These are phyloP conservation scores for Myrica gale DNA, from an alignment of 306 rosid genomes.

Conservation along the genomic window DNA sequence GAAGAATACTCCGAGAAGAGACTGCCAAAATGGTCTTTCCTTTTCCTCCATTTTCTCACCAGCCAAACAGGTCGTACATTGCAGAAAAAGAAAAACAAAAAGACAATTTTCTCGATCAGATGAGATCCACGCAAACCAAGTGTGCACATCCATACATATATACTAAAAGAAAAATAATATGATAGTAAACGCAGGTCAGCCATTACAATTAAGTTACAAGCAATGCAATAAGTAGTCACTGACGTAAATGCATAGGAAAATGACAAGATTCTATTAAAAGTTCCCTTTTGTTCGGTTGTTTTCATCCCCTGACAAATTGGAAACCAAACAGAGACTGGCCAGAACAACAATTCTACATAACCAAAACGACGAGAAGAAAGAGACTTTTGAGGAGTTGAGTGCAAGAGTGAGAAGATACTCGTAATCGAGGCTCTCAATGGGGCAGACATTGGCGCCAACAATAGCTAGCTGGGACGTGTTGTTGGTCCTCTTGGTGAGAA, in stretches of 20 bases:
- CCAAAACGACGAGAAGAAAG: neutral
- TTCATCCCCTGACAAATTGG: neutral
- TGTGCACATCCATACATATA: no score
- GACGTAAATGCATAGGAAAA: no score
- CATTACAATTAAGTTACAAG: no score
- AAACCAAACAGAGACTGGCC: neutral
- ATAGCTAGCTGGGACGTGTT: constrained; percentile 72
- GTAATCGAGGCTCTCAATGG: constrained; percentile 83
- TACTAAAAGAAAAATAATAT: no score
- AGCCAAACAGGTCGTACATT: neutral
- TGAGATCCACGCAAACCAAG: no score
- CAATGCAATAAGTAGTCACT: no score
- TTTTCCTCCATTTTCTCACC: neutral
- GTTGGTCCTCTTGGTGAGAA: constrained; percentile 37
- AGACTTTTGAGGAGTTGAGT: neutral
- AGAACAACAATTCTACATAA: neutral
- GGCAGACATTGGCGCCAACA: constrained; percentile 66
- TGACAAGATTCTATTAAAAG: neutral
- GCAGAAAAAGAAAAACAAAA: neutral
- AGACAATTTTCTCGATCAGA: no score
- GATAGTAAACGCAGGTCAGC: no score
- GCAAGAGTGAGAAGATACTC: constrained; percentile 37
- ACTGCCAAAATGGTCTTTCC: neutral
- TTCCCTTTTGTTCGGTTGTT: no score
- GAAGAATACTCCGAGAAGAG: neutral